Conservation (phyloP, 2,329 filamentous ascomycete species). For the Fusarium metavorans region DNA sequence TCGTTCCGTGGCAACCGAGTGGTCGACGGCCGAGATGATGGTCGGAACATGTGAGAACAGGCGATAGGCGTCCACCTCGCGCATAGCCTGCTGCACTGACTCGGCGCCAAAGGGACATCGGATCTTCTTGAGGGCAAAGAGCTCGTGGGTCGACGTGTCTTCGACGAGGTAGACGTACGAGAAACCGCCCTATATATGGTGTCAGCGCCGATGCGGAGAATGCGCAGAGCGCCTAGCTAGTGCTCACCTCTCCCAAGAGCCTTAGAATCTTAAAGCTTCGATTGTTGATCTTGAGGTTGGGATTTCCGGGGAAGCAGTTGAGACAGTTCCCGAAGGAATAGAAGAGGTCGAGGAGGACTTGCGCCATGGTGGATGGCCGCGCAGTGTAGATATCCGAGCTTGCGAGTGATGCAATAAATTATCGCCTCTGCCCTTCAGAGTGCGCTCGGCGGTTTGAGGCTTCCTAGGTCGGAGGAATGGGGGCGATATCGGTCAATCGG, state of each 20-base stretch:
- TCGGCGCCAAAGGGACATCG: constrained; percentile 97
- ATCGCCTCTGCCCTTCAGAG: neutral
- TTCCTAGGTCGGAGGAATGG: constrained; percentile 1
- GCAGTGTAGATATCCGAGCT: neutral
- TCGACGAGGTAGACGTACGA: constrained; percentile 99
- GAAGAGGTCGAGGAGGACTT: constrained; percentile 87
- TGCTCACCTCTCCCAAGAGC: constrained; percentile 85
- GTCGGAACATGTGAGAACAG: constrained; percentile 86
- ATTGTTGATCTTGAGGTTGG: constrained; percentile 94
- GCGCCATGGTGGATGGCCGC: constrained; percentile 69
- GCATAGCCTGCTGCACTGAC: constrained; percentile 93
- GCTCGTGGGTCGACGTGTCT: constrained; percentile 83
- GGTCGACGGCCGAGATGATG: constrained; percentile 89
- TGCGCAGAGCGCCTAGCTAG: neutral
- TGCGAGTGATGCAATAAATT: neutral
- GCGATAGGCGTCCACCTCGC: constrained; percentile 96
- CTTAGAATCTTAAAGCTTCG: constrained; percentile 96
- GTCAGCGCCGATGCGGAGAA: constrained; percentile 6
- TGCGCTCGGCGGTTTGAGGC: neutral
- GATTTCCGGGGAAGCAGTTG: constrained; percentile 94
- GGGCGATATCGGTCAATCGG: neutral
- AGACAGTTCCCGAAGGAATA: constrained; percentile 96
- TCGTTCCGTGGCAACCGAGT: constrained; percentile 82
- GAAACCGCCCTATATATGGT: constrained; percentile 82
- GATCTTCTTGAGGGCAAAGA: constrained; percentile 98